Percentiles rank a stretch among this genome's conserved stretches.
Conservation (phyloP, 371 early-diverging fungal genomes). For the Apophysomyces ossiformis region DNA sequence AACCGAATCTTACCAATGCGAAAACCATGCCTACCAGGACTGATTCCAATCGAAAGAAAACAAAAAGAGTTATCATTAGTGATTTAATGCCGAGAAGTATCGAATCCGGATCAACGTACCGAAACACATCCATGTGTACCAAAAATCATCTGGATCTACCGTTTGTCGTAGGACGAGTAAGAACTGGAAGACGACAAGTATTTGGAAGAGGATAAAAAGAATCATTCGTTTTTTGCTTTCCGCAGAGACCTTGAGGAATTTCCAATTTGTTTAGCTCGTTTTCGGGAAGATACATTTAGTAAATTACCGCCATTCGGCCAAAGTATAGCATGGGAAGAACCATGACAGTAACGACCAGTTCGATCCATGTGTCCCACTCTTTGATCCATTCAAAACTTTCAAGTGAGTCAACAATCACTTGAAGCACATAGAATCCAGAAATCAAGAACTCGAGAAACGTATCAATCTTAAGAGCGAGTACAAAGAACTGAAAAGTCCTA, state of each 20-base stretch:
- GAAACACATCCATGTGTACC: constrained; percentile 55
- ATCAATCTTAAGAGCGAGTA: constrained; percentile 40
- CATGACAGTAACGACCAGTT: constrained; percentile 37
- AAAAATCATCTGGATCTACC: constrained; percentile 25
- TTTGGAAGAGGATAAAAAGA: constrained; percentile 45
- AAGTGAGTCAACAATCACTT: constrained; percentile 17
- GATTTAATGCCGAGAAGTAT: neutral
- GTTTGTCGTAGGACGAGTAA: constrained; percentile 40
- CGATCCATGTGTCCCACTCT: constrained; percentile 32
- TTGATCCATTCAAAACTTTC: constrained; percentile 9
- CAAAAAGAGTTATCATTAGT: neutral
- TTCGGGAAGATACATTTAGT: neutral
- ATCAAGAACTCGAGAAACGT: constrained; percentile 41
- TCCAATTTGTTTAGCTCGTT: neutral
- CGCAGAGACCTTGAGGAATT: constrained; percentile 28
- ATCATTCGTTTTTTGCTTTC: constrained; percentile 42
- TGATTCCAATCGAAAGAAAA: constrained; percentile 10
- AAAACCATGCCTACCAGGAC: constrained; percentile 43
- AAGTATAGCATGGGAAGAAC: constrained; percentile 50
- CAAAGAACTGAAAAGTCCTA: constrained; percentile 44
- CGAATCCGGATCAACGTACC: constrained; percentile 33
- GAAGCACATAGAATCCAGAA: constrained; percentile 34
- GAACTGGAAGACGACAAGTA: constrained; percentile 37
- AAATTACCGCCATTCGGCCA: constrained; percentile 43
- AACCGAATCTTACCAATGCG: constrained; percentile 32